A percentile compares a stretch with the other conserved stretches of the same genome.
Conservation (phyloP, 2,329 filamentous ascomycete species). For the Endocalyx cinctus region DNA sequence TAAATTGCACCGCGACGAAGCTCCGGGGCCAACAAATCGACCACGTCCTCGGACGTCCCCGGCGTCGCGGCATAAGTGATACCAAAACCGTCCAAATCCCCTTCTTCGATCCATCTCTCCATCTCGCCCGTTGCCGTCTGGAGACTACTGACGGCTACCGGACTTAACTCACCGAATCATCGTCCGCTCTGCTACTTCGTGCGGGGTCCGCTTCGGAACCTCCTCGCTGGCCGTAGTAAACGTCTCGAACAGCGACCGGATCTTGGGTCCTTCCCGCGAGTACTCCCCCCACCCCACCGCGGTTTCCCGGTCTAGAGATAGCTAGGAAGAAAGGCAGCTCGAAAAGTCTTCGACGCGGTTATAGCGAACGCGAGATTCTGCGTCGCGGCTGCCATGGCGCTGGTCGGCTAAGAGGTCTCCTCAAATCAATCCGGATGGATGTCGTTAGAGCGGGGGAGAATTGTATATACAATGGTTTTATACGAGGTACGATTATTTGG, state of each 20-base stretch:
- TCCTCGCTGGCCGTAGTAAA: conserved; percentile 44
- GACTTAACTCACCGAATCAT: conserved; percentile 33
- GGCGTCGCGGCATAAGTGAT: conserved; percentile 24
- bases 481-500: too few relatives aligned
- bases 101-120: conserved; percentile 22
- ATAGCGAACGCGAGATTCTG: conserved; percentile 60
- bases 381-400: conserved; percentile 63
- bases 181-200: conserved; percentile 35
- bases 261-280: conserved; percentile 45
- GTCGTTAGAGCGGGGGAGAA: too few relatives aligned
- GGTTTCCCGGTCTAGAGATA: conserved; percentile 59
- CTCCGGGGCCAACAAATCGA: conserved; percentile 23
- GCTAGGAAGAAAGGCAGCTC: conserved; percentile 59
- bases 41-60: conserved; percentile 23
- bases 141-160: conserved; percentile 18
- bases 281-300: conserved; percentile 38
- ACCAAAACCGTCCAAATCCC: conserved; percentile 24
- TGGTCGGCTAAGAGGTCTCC: conserved; percentile 43
- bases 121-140: conserved; percentile 22
- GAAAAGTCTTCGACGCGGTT: conserved; percentile 58
- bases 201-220: conserved; percentile 39
- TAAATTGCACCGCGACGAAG: conserved; percentile 23
- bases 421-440: neutral
- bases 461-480: conserved; percentile 47
- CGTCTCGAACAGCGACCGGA: conserved; percentile 43